phyloP scores from a whole-genome alignment of 108 stramenopile species.

The Stephanodiscus triporus region DNA sequence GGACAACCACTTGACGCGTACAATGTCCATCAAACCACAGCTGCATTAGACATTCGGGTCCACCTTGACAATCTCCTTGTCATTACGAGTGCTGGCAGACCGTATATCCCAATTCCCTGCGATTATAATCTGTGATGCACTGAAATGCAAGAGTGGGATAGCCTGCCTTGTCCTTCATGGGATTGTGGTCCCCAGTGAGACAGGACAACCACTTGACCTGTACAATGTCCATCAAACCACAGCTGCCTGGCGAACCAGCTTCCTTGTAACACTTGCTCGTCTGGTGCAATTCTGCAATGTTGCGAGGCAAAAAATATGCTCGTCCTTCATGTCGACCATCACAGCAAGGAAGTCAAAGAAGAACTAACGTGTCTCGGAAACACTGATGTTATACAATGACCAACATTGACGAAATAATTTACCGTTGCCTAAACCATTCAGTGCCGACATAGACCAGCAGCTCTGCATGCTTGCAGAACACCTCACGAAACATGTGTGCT shows the following conservation, averaged over 20 bases:
- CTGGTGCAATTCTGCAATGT: background rate
- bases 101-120: background rate
- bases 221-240: conserved; percentile 46
- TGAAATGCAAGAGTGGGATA: conserved; percentile 42
- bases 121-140: conserved; percentile 11
- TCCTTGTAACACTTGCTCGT: conserved; percentile 17
- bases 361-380: too few relatives aligned
- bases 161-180: conserved; percentile 27
- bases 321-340: background rate
- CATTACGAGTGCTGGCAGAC: background rate
- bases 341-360: too few relatives aligned
- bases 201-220: conserved; percentile 44
- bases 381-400: too few relatives aligned
- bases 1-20: conserved; percentile 40
- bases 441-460: too few relatives aligned
- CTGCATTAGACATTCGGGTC: conserved; percentile 14
- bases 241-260: conserved; percentile 34
- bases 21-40: conserved; percentile 44
- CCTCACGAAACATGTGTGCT: too few relatives aligned
- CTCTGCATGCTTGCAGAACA: too few relatives aligned
- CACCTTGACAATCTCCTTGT: too few relatives aligned
- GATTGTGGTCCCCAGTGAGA: conserved; percentile 28
- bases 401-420: too few relatives aligned
- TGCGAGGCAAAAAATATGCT: conserved; percentile 16
- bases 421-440: too few relatives aligned